Evolutionary conservation across 2,329 filamentous ascomycete species (phyloP).

Genomic region (Pseudogymnoascus destructans): DNA sequence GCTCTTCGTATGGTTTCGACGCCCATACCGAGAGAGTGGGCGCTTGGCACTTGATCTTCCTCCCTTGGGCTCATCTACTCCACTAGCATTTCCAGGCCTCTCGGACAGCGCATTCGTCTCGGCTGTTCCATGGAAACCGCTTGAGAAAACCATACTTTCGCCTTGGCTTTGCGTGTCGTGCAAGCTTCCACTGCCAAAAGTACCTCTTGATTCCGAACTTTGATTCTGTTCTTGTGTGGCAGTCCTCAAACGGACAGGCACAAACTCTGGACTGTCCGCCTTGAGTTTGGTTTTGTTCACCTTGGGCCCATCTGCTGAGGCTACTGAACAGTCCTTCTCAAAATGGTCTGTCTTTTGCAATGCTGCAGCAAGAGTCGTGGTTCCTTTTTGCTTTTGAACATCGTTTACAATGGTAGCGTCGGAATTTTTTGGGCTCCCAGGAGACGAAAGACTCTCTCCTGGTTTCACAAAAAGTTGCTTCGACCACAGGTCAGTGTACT

Average conservation of each 20-base stretch:
- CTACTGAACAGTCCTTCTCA: neutral
- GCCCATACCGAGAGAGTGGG: constrained; percentile 12
- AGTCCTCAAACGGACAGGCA: constrained; percentile 20
- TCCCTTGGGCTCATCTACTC: constrained; percentile 3
- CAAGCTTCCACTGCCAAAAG: neutral
- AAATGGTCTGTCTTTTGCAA: neutral
- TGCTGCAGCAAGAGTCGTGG: constrained; percentile 9
- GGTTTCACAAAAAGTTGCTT: constrained; percentile 30
- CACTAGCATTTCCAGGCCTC: neutral
- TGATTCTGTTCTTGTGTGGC: neutral
- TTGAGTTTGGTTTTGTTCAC: constrained; percentile 23
- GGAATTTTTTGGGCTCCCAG: constrained; percentile 20
- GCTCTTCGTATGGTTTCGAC: constrained; percentile 21
- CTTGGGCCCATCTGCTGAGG: neutral
- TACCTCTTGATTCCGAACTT: neutral
- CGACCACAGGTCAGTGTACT: constrained; percentile 39
- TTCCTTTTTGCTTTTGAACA: constrained; percentile 13
- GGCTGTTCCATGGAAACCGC: neutral
- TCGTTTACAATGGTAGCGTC: constrained; percentile 24
- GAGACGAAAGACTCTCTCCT: constrained; percentile 15
- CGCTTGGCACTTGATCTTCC: constrained; percentile 16
- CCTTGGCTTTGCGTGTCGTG: neutral
- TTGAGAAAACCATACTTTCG: neutral
- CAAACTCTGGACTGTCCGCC: constrained; percentile 30
- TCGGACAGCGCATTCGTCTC: neutral